Conservation (phyloP, 306 rosid genomes). For the Quercus engelmannii region DNA sequence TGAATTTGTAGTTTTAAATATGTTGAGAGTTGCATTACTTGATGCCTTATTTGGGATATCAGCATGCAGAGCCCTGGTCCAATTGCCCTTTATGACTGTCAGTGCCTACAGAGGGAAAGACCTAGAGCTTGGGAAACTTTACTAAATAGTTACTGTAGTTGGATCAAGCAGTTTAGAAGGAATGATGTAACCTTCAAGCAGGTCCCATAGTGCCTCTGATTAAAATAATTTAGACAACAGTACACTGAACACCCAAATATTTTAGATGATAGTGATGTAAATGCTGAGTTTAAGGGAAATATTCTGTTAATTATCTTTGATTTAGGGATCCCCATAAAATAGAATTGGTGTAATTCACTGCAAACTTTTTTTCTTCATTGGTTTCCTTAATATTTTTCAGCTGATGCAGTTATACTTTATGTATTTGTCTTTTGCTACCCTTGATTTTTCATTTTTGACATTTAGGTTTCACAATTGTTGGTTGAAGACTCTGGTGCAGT, state of each 20-base stretch:
- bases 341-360: not conserved
- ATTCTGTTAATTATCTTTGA: not conserved
- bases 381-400: not conserved
- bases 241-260: not conserved
- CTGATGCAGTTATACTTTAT: not conserved
- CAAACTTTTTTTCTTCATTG: not conserved
- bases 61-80: not conserved
- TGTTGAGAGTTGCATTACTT: not conserved
- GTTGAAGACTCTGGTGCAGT: constrained; percentile 62
- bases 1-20: not conserved
- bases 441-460: constrained; percentile 4
- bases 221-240: not conserved
- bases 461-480: constrained; percentile 71
- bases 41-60: not conserved
- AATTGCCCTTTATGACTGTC: not conserved
- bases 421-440: constrained; percentile 5
- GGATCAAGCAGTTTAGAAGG: not conserved
- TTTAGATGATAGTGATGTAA: not conserved
- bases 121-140: not conserved
- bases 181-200: not conserved
- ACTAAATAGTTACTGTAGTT: not conserved
- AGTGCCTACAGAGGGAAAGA: not conserved
- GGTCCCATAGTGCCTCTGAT: not conserved
- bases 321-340: not conserved
- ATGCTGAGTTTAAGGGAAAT: not conserved